A percentile compares a stretch with the other conserved stretches of the same genome.
Evolutionary conservation across 768 basidiomycete species (phyloP).

Genomic region (Auricularia sp.): DNA sequence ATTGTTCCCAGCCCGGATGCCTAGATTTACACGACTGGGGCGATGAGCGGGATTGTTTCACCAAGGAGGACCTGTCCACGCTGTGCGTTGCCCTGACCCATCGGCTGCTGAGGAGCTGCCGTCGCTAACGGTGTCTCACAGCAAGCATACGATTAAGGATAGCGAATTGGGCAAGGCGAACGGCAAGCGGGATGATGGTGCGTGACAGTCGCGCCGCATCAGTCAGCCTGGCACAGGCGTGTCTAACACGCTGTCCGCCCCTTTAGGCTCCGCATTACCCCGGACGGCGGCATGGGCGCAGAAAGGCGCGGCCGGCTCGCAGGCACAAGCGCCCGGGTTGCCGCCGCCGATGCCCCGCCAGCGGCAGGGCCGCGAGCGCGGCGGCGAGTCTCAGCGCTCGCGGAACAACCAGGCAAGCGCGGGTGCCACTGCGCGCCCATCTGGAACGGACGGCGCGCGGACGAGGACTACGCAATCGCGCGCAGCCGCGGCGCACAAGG

Average conservation of each 20-base stretch:
- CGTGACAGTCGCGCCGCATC: constrained; percentile 2
- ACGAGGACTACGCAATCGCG: constrained; percentile 34
- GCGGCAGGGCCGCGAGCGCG: not conserved
- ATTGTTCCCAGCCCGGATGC: constrained; percentile 82
- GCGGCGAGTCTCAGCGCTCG: not conserved
- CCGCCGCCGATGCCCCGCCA: not conserved
- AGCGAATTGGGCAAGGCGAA: constrained; percentile 63
- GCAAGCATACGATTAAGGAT: constrained; percentile 90
- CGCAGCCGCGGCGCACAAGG: constrained; percentile 19
- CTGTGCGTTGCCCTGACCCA: constrained; percentile 41
- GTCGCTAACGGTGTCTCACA: constrained; percentile 19
- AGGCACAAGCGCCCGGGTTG: constrained; percentile 6
- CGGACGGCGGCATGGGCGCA: constrained; percentile 40
- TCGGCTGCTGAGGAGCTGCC: constrained; percentile 2
- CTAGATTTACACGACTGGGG: constrained; percentile 98
- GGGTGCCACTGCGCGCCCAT: constrained; percentile 12
- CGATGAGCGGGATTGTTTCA: constrained; percentile 95
- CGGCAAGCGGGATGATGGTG: constrained; percentile 5
- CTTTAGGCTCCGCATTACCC: constrained; percentile 42
- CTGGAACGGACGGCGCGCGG: constrained; percentile 26
- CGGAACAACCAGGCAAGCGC: not conserved
- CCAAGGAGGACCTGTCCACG: constrained; percentile 91
- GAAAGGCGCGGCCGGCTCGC: constrained; percentile 13
- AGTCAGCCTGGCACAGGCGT: not conserved
- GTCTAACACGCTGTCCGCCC: constrained; percentile 1